A percentile compares a stretch with the other conserved stretches of the same genome.
phyloP scores from a whole-genome alignment of 345 rosid species.

The Streptanthus diversifolius region DNA sequence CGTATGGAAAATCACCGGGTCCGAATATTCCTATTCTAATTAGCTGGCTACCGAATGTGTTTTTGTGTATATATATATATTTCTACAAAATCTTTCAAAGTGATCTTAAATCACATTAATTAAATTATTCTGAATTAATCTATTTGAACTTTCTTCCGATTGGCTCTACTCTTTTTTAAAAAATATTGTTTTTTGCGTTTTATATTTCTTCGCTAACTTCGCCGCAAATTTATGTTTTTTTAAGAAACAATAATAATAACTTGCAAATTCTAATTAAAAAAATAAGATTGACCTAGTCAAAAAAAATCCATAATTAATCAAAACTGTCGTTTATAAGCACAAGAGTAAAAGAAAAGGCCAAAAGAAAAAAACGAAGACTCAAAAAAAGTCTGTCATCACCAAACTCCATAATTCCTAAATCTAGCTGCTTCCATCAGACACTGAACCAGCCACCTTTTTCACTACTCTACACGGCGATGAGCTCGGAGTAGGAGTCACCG shows the following conservation, averaged over 20 bases:
- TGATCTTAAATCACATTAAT: too few species aligned
- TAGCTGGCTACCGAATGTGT: too few species aligned
- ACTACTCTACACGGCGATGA: slow-evolving; percentile 60
- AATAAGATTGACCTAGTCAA: neutral
- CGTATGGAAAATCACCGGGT: too few species aligned
- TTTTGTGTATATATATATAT: too few species aligned
- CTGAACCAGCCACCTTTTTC: slow-evolving; percentile 48
- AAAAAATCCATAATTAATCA: neutral
- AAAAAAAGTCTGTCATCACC: neutral
- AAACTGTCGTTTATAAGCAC: neutral
- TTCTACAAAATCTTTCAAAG: too few species aligned
- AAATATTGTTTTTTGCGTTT: neutral
- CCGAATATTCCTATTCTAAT: too few species aligned
- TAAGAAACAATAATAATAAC: too few species aligned
- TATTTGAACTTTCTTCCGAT: neutral
- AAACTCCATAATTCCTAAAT: slow-evolving; percentile 15
- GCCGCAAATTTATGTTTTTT: too few species aligned
- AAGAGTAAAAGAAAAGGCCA: neutral
- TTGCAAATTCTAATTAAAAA: neutral
- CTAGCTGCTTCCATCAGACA: slow-evolving; percentile 69
- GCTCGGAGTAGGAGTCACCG: slow-evolving; percentile 27
- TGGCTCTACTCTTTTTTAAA: too few species aligned
- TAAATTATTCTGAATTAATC: too few species aligned
- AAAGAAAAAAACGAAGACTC: neutral
- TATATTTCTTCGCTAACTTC: neutral